Evolutionary conservation across 345 rosid species (phyloP), one percentile per base, ranked within the genome.

Genomic region (Salix caprea): DNA sequence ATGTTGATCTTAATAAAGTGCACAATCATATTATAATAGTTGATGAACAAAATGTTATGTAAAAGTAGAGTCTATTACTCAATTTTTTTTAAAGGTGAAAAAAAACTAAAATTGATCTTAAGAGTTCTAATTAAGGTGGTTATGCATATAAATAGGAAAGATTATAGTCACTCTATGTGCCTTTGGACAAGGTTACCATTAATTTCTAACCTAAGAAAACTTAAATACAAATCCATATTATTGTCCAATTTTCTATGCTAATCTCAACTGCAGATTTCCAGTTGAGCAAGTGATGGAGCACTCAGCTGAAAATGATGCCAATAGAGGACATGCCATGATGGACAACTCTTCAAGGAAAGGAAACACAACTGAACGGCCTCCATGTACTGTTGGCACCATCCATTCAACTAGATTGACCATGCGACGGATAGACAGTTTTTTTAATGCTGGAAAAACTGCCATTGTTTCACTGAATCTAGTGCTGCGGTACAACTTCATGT

Each of bases 311-410:
- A 70, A 42, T 14, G 15, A 64, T 70, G 30, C 58, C 40, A 80
- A 61, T 44, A 0, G 23, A 3, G 23, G 14, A 60, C 83, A 76
- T 0, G 1, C 1, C 3, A 6, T 0, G 36, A 80, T 72, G 7
- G 48, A 39, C 50, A 80, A 40, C 18, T 54, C 68, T 40, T 75
- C 40, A 3, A 80, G 79, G 76, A 64, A 56, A 66, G 79, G 79
- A 42, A 76, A 80, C 3, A 54, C 60, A 6, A 6, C 8, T 12
- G 46, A 21, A 7, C 12, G 2, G 0, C 30, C 67, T 50, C 2
- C 78, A 40, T 12, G 21, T 2, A 7, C 11, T 13, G 26, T 18
- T 26, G 72, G 54, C 13, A 34, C 30, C 11, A 0, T 40, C 82
- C 79, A 80, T 52, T 70, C 72, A 7, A 30, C 36, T 44, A 80